These are phyloP conservation scores for Candida glaebosa DNA, from an alignment of 805 yeast species.

Conservation along the genomic window DNA sequence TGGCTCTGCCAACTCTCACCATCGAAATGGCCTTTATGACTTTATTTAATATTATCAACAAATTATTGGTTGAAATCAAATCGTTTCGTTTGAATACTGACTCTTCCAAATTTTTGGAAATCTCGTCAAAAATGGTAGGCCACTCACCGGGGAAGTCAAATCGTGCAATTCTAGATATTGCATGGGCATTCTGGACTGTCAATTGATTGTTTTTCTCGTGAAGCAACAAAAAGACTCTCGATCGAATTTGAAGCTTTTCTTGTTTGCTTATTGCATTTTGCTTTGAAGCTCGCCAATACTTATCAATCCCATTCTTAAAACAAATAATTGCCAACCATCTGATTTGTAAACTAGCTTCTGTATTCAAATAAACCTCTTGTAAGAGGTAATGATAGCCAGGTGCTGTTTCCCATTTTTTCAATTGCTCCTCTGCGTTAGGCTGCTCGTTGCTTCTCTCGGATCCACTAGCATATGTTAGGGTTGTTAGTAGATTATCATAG, in stretches of 20 bases:
- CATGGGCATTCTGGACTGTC: slow-evolving; percentile 79
- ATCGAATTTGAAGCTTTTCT: slow-evolving; percentile 65
- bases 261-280: slow-evolving; percentile 50
- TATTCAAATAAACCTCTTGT: slow-evolving; percentile 59
- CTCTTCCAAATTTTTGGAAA: slow-evolving; percentile 44
- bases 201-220: slow-evolving; percentile 73
- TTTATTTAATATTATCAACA: slow-evolving; percentile 69
- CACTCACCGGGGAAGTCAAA: slow-evolving; percentile 85
- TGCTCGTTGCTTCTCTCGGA: slow-evolving; percentile 50
- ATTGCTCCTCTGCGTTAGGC: slow-evolving; percentile 62
- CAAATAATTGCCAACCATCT: slow-evolving; percentile 88
- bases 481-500: slow-evolving; percentile 24
- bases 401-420: slow-evolving; percentile 64
- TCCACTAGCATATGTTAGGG: slow-evolving; percentile 29
- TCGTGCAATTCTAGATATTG: slow-evolving; percentile 73
- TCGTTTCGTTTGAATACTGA: slow-evolving; percentile 40
- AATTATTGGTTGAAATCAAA: slow-evolving; percentile 55
- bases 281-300: slow-evolving; percentile 75
- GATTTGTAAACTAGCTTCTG: slow-evolving; percentile 55
- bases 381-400: slow-evolving; percentile 57
- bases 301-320: slow-evolving; percentile 83
- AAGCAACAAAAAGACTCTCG: slow-evolving; percentile 54
- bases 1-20: slow-evolving; percentile 79
- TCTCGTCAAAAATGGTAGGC: slow-evolving; percentile 74
- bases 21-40: slow-evolving; percentile 68